Evolutionary conservation across 306 rosid species (phyloP), one percentile per base, ranked within the genome.

Genomic region (Oemleria cerasiformis): DNA sequence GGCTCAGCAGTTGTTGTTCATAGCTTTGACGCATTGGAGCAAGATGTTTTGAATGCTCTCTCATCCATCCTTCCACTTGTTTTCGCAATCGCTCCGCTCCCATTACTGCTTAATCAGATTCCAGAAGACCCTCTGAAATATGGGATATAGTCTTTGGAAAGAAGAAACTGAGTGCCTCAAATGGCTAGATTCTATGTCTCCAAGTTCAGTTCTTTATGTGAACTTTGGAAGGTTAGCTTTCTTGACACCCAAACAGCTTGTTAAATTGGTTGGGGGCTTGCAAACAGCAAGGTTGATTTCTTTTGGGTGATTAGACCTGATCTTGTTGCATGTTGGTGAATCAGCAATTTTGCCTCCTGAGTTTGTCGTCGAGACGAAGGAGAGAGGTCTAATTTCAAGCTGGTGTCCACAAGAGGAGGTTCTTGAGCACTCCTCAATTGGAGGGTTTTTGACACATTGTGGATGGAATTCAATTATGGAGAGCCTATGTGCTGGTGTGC

Each of bases 331-430:
- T 20, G 30, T 23, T 4, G 1, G 56, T 44, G 55, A 71, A 38
- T 43, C 44, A 36, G 41, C 68, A 19, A 61, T 60, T n/a, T n/a
- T n/a, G 76, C 34, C 59, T n/a, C n/a, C n/a, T n/a, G n/a, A n/a
- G n/a, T n/a, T n/a, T n/a, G n/a, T n/a, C n/a, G n/a, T n/a, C n/a
- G n/a, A n/a, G n/a, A n/a, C n/a, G n/a, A n/a, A n/a, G n/a, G n/a
- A n/a, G n/a, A n/a, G n/a, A n/a, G n/a, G 76, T 1, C 19, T 61
- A 20, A 72, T 72, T 15, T 17, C 68, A 45, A 61, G 68, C 48
- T 72, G 76, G 76, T 72, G 76, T 60, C 59, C 68, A 7, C 68
- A 72, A 72, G 68, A 61, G 45, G 38, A 72, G 34, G 68, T 72
- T 4, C 48, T 72, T 20, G 49, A 38, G 21, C 68, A 72, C 61